Conservation (phyloP, 805 yeast genomes). For the Candida germanica region DNA sequence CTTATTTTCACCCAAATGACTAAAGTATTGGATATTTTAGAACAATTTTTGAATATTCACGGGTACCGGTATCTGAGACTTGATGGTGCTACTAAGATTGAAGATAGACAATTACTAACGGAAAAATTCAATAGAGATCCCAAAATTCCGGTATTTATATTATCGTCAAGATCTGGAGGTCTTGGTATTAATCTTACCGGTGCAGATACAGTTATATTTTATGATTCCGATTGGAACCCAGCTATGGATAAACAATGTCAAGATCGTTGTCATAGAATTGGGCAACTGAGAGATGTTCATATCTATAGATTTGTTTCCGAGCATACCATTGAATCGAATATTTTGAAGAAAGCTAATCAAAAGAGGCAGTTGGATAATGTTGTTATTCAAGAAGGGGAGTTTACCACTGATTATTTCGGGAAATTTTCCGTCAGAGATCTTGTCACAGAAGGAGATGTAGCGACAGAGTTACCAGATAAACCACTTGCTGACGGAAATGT, state of each 20-base stretch:
- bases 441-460: slow-evolving; percentile 58
- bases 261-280: slow-evolving; percentile 98
- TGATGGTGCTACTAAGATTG: slow-evolving; percentile 97
- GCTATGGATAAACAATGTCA: slow-evolving; percentile 99
- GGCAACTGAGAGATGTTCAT: slow-evolving; percentile 97
- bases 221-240: slow-evolving; percentile 99
- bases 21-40: slow-evolving; percentile 87
- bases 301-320: slow-evolving; percentile 95
- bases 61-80: slow-evolving; percentile 92
- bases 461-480: slow-evolving; percentile 37
- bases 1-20: slow-evolving; percentile 98
- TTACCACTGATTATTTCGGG: slow-evolving; percentile 93
- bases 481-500: slow-evolving; percentile 39
- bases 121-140: slow-evolving; percentile 88
- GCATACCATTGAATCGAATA: slow-evolving; percentile 93
- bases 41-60: slow-evolving; percentile 88
- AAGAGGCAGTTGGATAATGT: slow-evolving; percentile 91
- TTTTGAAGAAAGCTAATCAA: slow-evolving; percentile 89
- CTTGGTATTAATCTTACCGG: slow-evolving; percentile 96
- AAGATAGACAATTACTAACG: slow-evolving; percentile 91
- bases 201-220: slow-evolving; percentile 97
- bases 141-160: slow-evolving; percentile 82
- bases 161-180: slow-evolving; percentile 97
- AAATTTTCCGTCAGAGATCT: slow-evolving; percentile 83
- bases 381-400: slow-evolving; percentile 96